phyloP scores from a whole-genome alignment of 208 protist species.

The Blechomonas ayalai region DNA sequence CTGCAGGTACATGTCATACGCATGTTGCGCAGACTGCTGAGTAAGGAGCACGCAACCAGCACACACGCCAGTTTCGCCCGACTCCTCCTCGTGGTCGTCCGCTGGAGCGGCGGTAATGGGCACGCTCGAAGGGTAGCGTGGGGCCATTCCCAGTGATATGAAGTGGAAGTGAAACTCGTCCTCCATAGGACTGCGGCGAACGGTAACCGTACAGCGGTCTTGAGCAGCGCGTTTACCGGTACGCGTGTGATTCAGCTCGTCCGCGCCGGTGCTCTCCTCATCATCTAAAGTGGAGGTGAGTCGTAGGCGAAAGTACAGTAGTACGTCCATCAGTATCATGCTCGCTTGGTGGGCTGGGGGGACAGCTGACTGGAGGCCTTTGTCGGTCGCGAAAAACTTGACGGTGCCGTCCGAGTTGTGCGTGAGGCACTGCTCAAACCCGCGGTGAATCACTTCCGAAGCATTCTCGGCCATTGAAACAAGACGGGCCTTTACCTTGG shows the following conservation, averaged over 20 bases:
- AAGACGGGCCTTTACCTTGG: constrained; percentile 52
- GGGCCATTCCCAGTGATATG: constrained; percentile 2
- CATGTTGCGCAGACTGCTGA: constrained; percentile 33
- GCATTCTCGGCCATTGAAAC: constrained; percentile 67
- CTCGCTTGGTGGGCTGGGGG: constrained; percentile 56
- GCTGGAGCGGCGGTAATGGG: neutral
- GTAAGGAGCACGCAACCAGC: constrained; percentile 54
- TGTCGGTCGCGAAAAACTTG: constrained; percentile 61
- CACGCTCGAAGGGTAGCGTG: constrained; percentile 8
- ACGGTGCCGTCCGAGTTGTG: constrained; percentile 64
- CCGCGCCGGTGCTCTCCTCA: neutral
- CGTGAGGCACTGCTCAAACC: constrained; percentile 65
- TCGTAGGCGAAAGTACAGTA: constrained; percentile 76
- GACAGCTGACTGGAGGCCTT: constrained; percentile 46
- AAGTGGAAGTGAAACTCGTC: no score
- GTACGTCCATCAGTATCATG: constrained; percentile 47
- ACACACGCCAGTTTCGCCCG: constrained; percentile 11
- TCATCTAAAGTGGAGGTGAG: constrained; percentile 9
- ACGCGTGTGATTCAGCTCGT: neutral
- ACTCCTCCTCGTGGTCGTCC: no score
- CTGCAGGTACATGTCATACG: constrained; percentile 67
- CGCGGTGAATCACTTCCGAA: constrained; percentile 63
- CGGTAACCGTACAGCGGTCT: no score
- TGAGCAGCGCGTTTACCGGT: no score
- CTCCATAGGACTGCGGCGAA: no score